Conservation (phyloP, 1,284 basidiomycete genomes). For the Thelephora terrestris region DNA sequence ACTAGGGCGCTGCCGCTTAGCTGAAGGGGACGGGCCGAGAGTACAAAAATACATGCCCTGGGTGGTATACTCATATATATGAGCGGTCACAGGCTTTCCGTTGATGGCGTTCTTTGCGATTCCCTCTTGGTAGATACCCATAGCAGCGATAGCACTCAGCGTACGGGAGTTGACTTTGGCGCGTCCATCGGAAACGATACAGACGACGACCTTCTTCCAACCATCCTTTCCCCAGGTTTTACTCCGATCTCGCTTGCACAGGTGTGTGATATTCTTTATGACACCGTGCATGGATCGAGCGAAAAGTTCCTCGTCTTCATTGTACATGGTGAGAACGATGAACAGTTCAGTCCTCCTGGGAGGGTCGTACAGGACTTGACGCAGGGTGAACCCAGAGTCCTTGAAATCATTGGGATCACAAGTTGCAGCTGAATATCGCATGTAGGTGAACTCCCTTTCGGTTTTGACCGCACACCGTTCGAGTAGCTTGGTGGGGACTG, state of each 20-base stretch:
- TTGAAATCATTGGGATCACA: conserved; percentile 89
- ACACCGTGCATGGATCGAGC: conserved; percentile 88
- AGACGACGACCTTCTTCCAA: conserved; percentile 86
- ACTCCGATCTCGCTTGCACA: conserved; percentile 74
- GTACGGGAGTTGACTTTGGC: conserved; percentile 82
- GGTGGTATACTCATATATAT: conserved; percentile 93
- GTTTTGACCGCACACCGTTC: conserved; percentile 66
- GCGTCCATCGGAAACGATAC: conserved; percentile 66
- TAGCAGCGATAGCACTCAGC: conserved; percentile 75
- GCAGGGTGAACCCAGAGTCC: conserved; percentile 68
- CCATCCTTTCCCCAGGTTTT: conserved; percentile 96
- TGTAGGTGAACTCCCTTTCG: conserved; percentile 88
- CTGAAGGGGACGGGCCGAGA: conserved; percentile 7
- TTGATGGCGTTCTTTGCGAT: conserved; percentile 91
- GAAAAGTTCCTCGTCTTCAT: conserved; percentile 70
- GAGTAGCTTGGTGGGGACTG: conserved; percentile 79
- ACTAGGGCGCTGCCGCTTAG: conserved; percentile 35
- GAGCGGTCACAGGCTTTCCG: conserved; percentile 77
- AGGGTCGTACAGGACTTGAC: conserved; percentile 77
- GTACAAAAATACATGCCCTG: conserved; percentile 47
- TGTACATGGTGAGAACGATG: conserved; percentile 76
- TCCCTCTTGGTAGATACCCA: conserved; percentile 78
- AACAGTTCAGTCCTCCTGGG: conserved; percentile 76
- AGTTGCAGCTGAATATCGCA: conserved; percentile 91
- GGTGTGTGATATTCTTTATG: conserved; percentile 78